A percentile compares a stretch with the other conserved stretches of the same genome.
Conservation (phyloP, 768 basidiomycete species). For the Mycena pura region DNA sequence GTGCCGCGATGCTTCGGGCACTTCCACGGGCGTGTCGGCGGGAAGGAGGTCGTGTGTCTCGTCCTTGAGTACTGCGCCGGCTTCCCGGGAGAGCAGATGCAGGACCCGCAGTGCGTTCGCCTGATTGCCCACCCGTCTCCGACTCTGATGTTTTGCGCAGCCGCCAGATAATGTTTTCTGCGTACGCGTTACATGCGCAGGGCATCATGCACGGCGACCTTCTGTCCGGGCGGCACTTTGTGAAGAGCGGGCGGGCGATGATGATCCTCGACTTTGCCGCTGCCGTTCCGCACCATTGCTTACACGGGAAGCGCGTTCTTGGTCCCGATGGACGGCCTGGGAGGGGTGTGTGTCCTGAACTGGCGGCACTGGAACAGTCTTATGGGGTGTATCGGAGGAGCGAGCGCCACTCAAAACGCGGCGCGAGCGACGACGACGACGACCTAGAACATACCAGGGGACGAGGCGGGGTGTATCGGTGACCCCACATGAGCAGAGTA, state of each 20-base stretch:
- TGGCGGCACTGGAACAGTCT: slow-evolving; percentile 15
- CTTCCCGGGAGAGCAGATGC: slow-evolving; percentile 10
- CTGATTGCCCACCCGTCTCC: background rate
- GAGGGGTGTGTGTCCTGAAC: slow-evolving; percentile 13
- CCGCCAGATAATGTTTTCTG: slow-evolving; percentile 30
- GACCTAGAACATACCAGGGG: too few relatives aligned
- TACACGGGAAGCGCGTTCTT: slow-evolving; percentile 6
- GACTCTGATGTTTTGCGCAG: slow-evolving; percentile 11
- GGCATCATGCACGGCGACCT: slow-evolving; percentile 33
- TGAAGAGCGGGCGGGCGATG: slow-evolving; percentile 23
- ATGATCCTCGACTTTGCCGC: slow-evolving; percentile 34
- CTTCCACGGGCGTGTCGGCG: slow-evolving; percentile 24
- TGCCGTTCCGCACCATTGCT: slow-evolving; percentile 26
- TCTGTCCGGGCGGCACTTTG: slow-evolving; percentile 29
- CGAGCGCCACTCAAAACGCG: too few relatives aligned
- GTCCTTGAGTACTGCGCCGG: slow-evolving; percentile 33
- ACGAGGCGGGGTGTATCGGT: too few relatives aligned
- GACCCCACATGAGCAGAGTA: too few relatives aligned
- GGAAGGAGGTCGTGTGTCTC: slow-evolving; percentile 28
- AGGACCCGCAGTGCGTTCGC: slow-evolving; percentile 14
- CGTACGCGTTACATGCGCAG: slow-evolving; percentile 27
- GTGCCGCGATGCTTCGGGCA: slow-evolving; percentile 33
- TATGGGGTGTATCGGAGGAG: slow-evolving; percentile 6
- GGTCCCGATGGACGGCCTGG: slow-evolving; percentile 12
- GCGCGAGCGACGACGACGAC: too few relatives aligned